Conservation (phyloP, 1,284 basidiomycete genomes). For the Bothia castanella region DNA sequence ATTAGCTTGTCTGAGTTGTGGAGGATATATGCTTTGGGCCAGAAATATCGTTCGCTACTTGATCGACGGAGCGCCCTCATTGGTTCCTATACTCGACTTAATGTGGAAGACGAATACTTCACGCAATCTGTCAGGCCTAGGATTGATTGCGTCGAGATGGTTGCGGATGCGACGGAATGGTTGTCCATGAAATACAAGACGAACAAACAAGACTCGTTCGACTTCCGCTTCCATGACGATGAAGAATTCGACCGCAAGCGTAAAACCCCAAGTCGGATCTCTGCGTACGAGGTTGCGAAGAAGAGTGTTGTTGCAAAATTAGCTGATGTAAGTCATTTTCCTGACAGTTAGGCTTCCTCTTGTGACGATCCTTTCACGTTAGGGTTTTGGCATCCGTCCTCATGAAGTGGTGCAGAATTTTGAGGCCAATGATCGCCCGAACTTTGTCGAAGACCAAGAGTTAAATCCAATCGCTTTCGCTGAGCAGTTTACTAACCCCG, state of each 20-base stretch:
- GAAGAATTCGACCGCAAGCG: conserved; percentile 62
- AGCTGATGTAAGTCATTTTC: conserved; percentile 55
- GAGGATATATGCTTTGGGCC: conserved; percentile 81
- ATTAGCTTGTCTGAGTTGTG: conserved; percentile 80
- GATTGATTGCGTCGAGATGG: conserved; percentile 80
- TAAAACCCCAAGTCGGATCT: conserved; percentile 83
- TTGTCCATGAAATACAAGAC: conserved; percentile 81
- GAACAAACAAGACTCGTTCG: conserved; percentile 61
- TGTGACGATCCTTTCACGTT: conserved; percentile 13
- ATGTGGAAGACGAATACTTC: conserved; percentile 68
- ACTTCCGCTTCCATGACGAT: conserved; percentile 69
- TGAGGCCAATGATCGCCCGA: conserved; percentile 50
- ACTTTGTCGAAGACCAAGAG: conserved; percentile 78
- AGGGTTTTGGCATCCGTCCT: conserved; percentile 79
- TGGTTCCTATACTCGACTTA: conserved; percentile 62
- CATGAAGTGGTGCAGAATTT: conserved; percentile 83
- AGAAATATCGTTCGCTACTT: conserved; percentile 81
- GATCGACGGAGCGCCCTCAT: conserved; percentile 68
- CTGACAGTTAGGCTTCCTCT: conserved; percentile 6
- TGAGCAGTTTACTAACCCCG: conserved; percentile 72
- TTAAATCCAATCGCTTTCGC: conserved; percentile 68
- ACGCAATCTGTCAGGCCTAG: conserved; percentile 59
- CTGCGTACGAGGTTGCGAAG: conserved; percentile 83
- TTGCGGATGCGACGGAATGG: conserved; percentile 93
- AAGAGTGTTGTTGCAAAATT: conserved; percentile 73